Evolutionary conservation across 192 early-diverging fungal genomes (phyloP), one percentile per base, ranked within the genome.

Genomic region (Backusella luteola): DNA sequence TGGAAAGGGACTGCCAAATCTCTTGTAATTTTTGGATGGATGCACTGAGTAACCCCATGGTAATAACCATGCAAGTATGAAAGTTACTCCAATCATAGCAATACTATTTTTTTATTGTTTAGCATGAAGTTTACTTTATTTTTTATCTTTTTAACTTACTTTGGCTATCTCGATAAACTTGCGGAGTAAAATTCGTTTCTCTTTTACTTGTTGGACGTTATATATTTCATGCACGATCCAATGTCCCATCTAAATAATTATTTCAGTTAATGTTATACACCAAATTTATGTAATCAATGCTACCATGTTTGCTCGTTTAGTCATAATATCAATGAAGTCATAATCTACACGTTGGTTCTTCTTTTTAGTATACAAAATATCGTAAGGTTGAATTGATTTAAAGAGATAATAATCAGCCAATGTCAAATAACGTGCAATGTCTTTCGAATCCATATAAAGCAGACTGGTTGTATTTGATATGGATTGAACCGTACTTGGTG

Each of bases 61-160:
- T 79, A 52, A 94, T 89, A 19, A 90, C 88, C 81, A 93, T 87
- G 19, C 86, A 69, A 9, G 90, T 91, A 74, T 94, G 90, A 72
- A 91, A 89, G 79, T 94, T 93, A 75, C 87, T 88, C 74, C 77
- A 80, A 38, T 79, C 79, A 32, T 81, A 79, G 59, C 87, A 90
- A 66, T 81, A 76, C 89, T 87, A 76, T 9, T 1, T 41, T 41
- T 42, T 34, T 39, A 21, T 29, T 34, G 34, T 19, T 44, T 17
- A 39, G n/a, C 1, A 44, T 44, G 5, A 44, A 44, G 4, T 0
- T 4, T 19, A 4, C 42, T 44, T 2, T 41, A 17, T n/a, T 44
- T 23, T 78, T 32, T 66, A 6, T 53, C 17, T 12, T 49, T 12
- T 63, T 12, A 4, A 4, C 67, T 77, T 74, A 79, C 82, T 73